phyloP scores from a whole-genome alignment of 108 stramenopile genomes.

The Phaeodactylum tricornutum region DNA sequence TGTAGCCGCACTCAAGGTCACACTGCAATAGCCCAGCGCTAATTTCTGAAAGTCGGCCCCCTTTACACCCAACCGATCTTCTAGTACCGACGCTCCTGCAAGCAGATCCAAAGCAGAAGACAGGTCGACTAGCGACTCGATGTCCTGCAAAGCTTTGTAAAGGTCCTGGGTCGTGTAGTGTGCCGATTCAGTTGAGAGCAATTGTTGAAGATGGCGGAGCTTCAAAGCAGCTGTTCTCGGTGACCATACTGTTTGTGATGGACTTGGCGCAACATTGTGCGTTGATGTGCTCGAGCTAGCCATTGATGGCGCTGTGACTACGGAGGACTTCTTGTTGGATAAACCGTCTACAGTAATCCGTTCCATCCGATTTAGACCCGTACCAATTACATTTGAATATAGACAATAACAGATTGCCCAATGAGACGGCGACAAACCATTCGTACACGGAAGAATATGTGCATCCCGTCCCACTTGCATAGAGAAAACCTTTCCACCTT shows the following conservation, averaged over 20 bases:
- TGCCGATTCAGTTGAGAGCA: conserved; percentile 55
- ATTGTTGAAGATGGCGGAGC: conserved; percentile 58
- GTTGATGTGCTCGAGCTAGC: no score
- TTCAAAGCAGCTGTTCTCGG: conserved; percentile 31
- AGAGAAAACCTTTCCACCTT: conserved; percentile 43
- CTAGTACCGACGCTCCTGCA: conserved; percentile 41
- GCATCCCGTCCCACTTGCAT: conserved; percentile 36
- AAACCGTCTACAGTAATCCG: no score
- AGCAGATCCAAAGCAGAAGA: conserved; percentile 53
- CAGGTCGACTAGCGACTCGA: conserved; percentile 52
- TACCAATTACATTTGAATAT: no score
- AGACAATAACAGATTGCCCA: no score
- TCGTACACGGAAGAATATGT: conserved; percentile 22
- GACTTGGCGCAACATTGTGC: not conserved
- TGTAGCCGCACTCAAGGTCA: conserved; percentile 41
- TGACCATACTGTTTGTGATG: not conserved
- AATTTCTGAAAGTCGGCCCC: conserved; percentile 56
- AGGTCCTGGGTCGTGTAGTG: conserved; percentile 33
- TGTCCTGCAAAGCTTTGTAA: conserved; percentile 45
- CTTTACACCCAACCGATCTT: conserved; percentile 50
- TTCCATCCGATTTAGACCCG: no score
- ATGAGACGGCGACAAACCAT: no score
- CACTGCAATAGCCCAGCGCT: conserved; percentile 43
- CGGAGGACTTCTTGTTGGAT: no score
- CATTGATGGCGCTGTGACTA: no score